These are phyloP conservation scores for Pleurotus djamor DNA, from an alignment of 768 basidiomycete species.

Conservation along the genomic window DNA sequence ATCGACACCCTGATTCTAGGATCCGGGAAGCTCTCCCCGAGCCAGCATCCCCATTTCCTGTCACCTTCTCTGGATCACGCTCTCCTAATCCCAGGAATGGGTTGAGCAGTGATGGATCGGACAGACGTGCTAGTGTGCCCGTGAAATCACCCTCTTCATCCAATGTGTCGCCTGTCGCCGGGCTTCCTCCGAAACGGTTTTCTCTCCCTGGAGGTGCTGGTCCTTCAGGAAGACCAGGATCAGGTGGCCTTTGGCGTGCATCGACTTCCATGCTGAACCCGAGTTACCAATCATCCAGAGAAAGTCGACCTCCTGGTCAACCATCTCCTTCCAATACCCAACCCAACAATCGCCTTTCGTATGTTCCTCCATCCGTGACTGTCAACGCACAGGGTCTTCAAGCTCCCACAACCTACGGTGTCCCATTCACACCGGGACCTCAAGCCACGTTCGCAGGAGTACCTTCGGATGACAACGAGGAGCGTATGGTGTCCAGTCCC, in stretches of 20 bases:
- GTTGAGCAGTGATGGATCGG: not conserved
- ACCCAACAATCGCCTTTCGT: conserved; percentile 13
- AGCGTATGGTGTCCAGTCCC: not conserved
- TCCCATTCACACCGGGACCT: conserved; percentile 32
- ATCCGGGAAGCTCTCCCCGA: conserved; percentile 57
- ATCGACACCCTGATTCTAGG: not conserved
- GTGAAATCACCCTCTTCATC: conserved; percentile 3
- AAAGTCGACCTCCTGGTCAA: not conserved
- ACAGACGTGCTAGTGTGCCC: conserved; percentile 2
- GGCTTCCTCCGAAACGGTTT: not conserved
- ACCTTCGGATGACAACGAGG: not conserved
- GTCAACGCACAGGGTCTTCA: conserved; percentile 32
- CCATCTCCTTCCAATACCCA: conserved; percentile 3
- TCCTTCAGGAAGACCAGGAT: conserved; percentile 11
- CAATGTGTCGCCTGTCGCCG: not conserved
- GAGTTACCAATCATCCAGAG: conserved; percentile 1
- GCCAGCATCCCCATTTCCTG: conserved; percentile 80
- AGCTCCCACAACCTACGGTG: conserved; percentile 55
- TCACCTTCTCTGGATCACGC: conserved; percentile 21
- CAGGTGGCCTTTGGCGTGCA: conserved; percentile 12
- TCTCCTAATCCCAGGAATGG: not conserved
- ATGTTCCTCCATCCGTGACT: conserved; percentile 27
- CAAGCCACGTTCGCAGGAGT: not conserved
- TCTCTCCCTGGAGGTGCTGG: not conserved
- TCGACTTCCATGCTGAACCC: conserved; percentile 20